phyloP scores from a whole-genome alignment of 306 rosid genomes.

The Lathyrus oleraceus region DNA sequence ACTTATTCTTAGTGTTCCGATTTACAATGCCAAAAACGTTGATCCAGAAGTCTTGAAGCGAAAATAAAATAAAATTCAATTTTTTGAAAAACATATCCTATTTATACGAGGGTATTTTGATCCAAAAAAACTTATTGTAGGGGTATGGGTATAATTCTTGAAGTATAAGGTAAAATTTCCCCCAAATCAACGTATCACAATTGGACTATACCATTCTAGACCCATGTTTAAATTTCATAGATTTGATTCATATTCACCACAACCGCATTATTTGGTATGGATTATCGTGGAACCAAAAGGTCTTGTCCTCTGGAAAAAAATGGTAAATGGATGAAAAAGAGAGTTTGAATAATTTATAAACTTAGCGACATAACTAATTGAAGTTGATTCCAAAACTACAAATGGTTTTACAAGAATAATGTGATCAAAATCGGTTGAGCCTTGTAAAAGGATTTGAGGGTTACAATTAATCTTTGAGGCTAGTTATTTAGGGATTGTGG shows the following conservation, averaged over 20 bases:
- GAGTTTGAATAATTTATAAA: slow-evolving; percentile 46
- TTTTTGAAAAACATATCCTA: no score
- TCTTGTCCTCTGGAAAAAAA: slow-evolving; percentile 65
- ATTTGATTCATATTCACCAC: slow-evolving; percentile 54
- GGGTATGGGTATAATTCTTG: no score
- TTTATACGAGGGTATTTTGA: no score
- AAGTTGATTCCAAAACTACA: slow-evolving; percentile 51
- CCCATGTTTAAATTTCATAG: slow-evolving; percentile 13
- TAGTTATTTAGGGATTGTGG: slow-evolving; percentile 26
- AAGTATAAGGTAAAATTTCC: no score
- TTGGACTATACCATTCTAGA: slow-evolving; percentile 41
- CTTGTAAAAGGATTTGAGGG: slow-evolving; percentile 37
- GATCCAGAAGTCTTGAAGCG: no score
- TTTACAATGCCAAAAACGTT: no score
- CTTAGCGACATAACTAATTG: slow-evolving; percentile 43
- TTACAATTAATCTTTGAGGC: slow-evolving; percentile 43
- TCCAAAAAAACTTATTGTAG: no score
- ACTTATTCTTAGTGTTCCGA: no score
- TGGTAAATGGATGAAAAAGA: slow-evolving; percentile 32
- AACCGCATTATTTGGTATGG: slow-evolving; percentile 55
- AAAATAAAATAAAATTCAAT: no score
- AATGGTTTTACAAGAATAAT: slow-evolving; percentile 41
- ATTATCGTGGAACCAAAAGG: slow-evolving; percentile 68
- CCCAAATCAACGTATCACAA: no score
- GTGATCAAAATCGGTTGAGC: slow-evolving; percentile 62